Conservation (phyloP, 2,329 filamentous ascomycete genomes). For the Calonectria crousiana region DNA sequence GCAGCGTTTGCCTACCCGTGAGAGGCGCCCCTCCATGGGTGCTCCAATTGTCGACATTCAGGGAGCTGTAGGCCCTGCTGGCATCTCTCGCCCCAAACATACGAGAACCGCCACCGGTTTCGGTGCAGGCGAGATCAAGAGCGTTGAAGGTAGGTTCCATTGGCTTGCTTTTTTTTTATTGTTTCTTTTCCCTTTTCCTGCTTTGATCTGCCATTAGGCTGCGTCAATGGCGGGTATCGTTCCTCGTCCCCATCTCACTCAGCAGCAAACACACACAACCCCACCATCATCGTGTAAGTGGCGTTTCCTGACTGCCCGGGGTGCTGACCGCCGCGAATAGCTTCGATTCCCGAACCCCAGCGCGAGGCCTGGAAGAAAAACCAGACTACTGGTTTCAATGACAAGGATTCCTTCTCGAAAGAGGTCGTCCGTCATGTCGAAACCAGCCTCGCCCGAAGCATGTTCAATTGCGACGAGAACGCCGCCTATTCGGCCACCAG, state of each 20-base stretch:
- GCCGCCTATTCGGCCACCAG: slow-evolving; percentile 93
- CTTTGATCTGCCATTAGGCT: slow-evolving; percentile 14
- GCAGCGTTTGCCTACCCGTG: slow-evolving; percentile 65
- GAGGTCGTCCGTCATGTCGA: slow-evolving; percentile 96
- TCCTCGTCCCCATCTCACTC: neutral
- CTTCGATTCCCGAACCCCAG: slow-evolving; percentile 88
- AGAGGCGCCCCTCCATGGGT: slow-evolving; percentile 84
- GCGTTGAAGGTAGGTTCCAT: slow-evolving; percentile 78
- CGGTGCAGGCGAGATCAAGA: slow-evolving; percentile 91
- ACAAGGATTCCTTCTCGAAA: slow-evolving; percentile 85
- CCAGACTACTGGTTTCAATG: slow-evolving; percentile 76
- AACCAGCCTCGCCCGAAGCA: slow-evolving; percentile 92
- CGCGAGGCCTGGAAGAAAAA: slow-evolving; percentile 81
- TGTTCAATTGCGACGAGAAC: slow-evolving; percentile 98
- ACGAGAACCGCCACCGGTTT: slow-evolving; percentile 97
- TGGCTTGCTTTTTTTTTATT: neutral
- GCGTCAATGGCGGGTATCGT: neutral
- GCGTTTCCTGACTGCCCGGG: neutral
- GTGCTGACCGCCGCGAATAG: slow-evolving; percentile 51
- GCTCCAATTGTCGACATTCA: slow-evolving; percentile 89
- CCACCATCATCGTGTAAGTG: slow-evolving; percentile 20
- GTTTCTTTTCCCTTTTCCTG: no score
- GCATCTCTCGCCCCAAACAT: slow-evolving; percentile 91
- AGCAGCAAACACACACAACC: slow-evolving; percentile 7
- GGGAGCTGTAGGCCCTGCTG: slow-evolving; percentile 87